phyloP scores from a whole-genome alignment of 2,329 filamentous ascomycete species.

The Monilinia fructigena region DNA sequence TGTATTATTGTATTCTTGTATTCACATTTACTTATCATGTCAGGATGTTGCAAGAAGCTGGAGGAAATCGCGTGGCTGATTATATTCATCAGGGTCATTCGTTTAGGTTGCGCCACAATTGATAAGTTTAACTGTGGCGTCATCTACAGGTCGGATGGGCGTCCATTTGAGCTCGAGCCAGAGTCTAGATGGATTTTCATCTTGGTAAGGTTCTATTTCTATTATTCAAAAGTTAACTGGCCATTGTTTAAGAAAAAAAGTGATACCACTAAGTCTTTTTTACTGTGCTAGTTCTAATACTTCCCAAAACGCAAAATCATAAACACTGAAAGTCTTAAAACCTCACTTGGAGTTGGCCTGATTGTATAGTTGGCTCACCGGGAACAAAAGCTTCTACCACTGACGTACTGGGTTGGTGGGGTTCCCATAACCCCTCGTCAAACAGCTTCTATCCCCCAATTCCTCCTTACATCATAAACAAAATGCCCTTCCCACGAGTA shows the following conservation, averaged over 20 bases:
- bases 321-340: too few species aligned
- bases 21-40: background rate
- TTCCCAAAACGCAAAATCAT: too few species aligned
- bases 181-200: too few species aligned
- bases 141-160: too few species aligned
- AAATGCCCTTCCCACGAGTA: conserved; percentile 37
- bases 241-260: too few species aligned
- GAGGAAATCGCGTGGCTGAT: background rate
- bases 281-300: too few species aligned
- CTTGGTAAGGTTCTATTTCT: too few species aligned
- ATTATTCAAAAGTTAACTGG: too few species aligned
- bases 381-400: background rate
- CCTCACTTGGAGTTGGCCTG: background rate
- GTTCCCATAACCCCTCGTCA: background rate
- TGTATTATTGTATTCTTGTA: background rate
- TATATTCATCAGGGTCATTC: background rate
- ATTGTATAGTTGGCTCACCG: background rate
- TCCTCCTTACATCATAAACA: background rate
- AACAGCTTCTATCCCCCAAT: background rate
- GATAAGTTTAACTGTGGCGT: too few species aligned
- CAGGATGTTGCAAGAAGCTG: background rate
- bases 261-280: too few species aligned
- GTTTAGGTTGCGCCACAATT: background rate
- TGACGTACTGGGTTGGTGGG: conserved; percentile 3
- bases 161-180: too few species aligned